Evolutionary conservation across 805 yeast species (phyloP), one percentile per base, ranked within the genome.

Genomic region (Cyberlindnera veronae): DNA sequence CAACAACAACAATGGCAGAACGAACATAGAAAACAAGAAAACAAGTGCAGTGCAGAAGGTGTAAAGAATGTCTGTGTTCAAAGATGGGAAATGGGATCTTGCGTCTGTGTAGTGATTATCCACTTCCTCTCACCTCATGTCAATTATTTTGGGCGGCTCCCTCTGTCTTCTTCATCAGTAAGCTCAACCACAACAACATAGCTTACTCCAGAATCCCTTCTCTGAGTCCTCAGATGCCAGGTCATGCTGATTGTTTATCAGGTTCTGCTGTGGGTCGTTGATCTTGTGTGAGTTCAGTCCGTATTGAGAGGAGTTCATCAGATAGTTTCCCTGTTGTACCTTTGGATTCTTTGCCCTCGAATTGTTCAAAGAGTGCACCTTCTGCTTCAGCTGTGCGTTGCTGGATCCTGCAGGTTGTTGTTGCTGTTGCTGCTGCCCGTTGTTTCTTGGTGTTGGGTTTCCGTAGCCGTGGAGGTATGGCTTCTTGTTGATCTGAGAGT

Each of bases 381-480:
- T 54, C 44, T 54, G 58, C 31, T 55, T 55, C 31, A 54, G 10
- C 17, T 43, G 44, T 23, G 39, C 41, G 22, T 36, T 39, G 3
- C 36, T 32, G 3, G 41, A 32, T 6, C 38, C 34, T 11, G 45
- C 27, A 32, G 42, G 27, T n/a, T 36, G 47, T 23, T 44, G 58
- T 30, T 51, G 61, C 17, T 47, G 53, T n/a, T n/a, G n/a, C n/a
- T n/a, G n/a, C n/a, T n/a, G n/a, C n/a, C n/a, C n/a, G 41, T 34
- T 42, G 29, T 50, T 54, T 47, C 50, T 45, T 42, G 96, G 96
- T 53, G 81, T 84, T 47, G 96, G 96, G 62, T 89, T 93, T 26
- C 97, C 97, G 62, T 90, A 90, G 31, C 98, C 98, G 63, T 90
- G 97, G 48, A 90, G 68, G 58, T 90, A 90, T 39, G 96, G 95